Evolutionary conservation across 441 rosid species (phyloP).

Genomic region (Metrosideros polymorpha): DNA sequence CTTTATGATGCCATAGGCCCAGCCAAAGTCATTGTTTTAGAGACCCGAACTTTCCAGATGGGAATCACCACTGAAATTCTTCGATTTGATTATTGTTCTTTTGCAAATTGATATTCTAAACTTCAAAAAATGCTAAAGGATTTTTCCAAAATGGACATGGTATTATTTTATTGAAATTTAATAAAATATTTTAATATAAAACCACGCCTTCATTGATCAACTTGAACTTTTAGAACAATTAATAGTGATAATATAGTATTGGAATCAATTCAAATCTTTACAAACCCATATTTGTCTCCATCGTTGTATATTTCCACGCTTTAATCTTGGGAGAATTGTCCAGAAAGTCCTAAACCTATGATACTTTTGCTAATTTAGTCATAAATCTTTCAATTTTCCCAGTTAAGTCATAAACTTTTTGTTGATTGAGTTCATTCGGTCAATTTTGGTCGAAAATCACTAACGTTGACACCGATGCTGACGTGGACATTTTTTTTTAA

Average conservation of each 20-base stretch:
- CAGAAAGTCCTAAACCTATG: no score
- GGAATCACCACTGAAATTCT: not conserved
- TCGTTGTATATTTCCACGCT: not conserved
- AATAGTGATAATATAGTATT: not conserved
- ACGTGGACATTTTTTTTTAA: no score
- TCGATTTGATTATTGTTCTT: not conserved
- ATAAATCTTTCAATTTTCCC: no score
- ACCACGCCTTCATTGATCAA: not conserved
- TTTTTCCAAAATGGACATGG: not conserved
- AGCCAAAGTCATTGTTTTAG: not conserved
- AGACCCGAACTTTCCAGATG: not conserved
- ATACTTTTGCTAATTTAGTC: no score
- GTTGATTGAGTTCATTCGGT: no score
- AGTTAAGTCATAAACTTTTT: no score
- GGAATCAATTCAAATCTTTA: not conserved
- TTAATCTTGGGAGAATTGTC: no score
- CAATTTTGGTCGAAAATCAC: no score
- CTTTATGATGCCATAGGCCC: not conserved
- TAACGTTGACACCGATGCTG: no score
- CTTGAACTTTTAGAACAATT: not conserved
- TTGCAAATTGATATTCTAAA: not conserved
- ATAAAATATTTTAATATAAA: not conserved
- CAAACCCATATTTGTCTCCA: not conserved
- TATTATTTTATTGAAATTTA: not conserved
- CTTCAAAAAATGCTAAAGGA: not conserved